Base-by-base conservation (phyloP, 768 basidiomycete genomes). In the Hygrocybe coccinea region DNA sequence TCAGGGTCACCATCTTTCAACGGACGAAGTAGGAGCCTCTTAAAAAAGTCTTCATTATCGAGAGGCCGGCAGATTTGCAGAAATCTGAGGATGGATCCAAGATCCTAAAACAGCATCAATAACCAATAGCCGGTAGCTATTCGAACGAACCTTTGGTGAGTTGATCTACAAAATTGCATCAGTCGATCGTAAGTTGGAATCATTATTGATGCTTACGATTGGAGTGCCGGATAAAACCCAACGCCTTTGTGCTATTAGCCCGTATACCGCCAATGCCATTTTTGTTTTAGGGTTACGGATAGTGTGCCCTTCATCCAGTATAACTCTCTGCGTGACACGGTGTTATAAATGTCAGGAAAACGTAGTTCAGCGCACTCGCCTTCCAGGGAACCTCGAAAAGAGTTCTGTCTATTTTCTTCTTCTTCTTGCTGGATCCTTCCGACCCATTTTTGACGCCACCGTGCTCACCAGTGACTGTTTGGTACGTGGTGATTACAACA, bases 211-310 rank as follows among this genome's bases (percentile, higher is more conserved):
- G 70, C 89, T 71, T 68, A 95, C 89, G 56, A 97, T 95, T 0
- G 94, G 94, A 7, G 94, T 97, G 25, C 92, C 91, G 24, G 83
- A 84, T 51, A 91, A 71, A 3, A 83, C 80, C 90, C 90, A 92
- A 45, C 90, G 85, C 57, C 86, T 81, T 60, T 92, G 80, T 0
- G 86, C 87, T 15, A 71, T 69, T 21, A 92, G 72, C 15, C 68
- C 81, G 55, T 76, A 83, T 1, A 85, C 82, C 0, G 88, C 85
- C 61, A 78, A 75, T 8, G 89, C 79, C 81, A 89, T 90, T 73
- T 93, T 91, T 0, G 93, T 91, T 67, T 79, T 87, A 2, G 89
- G 81, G 66, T 95, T 97, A 50, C 91, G 83, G 59, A 97, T 86
- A 22, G 66, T 84, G 64, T 97, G 94, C 0, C 91, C 94, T 71